Evolutionary conservation across 805 yeast genomes (phyloP).

Genomic region (Lipomyces starkeyi): DNA sequence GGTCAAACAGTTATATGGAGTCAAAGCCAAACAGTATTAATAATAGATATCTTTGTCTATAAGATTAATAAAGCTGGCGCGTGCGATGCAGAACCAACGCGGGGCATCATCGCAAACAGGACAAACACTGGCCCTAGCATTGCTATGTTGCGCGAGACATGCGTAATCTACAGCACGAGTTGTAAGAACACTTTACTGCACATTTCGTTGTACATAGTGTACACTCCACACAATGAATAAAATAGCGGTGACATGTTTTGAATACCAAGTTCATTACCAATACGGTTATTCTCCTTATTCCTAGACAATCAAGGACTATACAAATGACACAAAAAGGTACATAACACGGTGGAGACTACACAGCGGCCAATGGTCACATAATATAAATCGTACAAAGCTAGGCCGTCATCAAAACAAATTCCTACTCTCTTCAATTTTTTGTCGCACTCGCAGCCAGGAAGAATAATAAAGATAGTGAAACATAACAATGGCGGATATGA

Average conservation of each 20-base stretch:
- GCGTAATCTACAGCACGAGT: neutral
- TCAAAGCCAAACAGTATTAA: neutral
- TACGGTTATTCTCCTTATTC: neutral
- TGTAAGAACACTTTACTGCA: neutral
- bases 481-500: neutral
- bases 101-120: neutral
- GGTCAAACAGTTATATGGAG: too few species aligned
- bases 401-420: conserved; percentile 1
- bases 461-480: neutral
- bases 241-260: too few species aligned
- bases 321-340: conserved; percentile 1
- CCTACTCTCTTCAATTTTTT: neutral
- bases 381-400: neutral
- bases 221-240: too few species aligned
- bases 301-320: neutral
- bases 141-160: neutral
- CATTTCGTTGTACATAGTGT: too few species aligned
- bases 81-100: neutral
- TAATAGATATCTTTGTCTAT: neutral
- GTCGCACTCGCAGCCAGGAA: neutral
- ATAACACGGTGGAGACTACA: conserved; percentile 8
- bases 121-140: neutral
- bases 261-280: too few species aligned
- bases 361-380: neutral
- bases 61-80: neutral